Conservation (phyloP, 371 early-diverging fungal species). For the Lichtheimia ornata region DNA sequence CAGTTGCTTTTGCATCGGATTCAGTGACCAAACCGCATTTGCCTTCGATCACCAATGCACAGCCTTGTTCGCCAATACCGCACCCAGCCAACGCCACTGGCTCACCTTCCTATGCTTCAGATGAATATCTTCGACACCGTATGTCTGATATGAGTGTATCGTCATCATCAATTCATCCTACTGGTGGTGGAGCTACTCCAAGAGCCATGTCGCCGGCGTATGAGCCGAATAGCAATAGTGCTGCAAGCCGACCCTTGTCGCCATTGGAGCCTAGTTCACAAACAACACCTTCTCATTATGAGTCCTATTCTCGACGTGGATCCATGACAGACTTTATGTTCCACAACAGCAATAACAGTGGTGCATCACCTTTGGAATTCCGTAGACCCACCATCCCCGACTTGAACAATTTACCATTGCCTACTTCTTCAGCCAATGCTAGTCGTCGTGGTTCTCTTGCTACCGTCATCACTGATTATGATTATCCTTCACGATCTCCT, state of each 20-base stretch:
- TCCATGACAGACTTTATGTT: conserved; percentile 36
- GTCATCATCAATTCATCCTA: too few species aligned
- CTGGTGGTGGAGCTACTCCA: neutral
- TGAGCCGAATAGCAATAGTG: neutral
- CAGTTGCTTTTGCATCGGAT: conserved; percentile 10
- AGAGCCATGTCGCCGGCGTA: conserved; percentile 11
- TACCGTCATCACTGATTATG: conserved; percentile 35
- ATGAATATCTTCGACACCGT: conserved; percentile 46
- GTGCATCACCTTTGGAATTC: conserved; percentile 18
- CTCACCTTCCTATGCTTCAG: conserved; percentile 15
- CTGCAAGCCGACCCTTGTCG: conserved; percentile 19
- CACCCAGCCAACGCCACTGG: conserved; percentile 4
- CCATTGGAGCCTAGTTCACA: conserved; percentile 35
- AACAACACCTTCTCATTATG: conserved; percentile 18
- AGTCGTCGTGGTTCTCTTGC: conserved; percentile 45
- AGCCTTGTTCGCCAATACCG: conserved; percentile 28
- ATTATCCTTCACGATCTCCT: conserved; percentile 43
- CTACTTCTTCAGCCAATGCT: conserved; percentile 27
- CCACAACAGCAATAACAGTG: conserved; percentile 11
- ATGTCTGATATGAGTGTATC: conserved; percentile 49
- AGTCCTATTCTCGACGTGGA: conserved; percentile 36
- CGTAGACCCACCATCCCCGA: conserved; percentile 39
- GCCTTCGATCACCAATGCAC: conserved; percentile 27
- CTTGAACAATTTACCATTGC: conserved; percentile 27
- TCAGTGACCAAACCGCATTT: conserved; percentile 23